These are phyloP conservation scores for Alectoria sarmentosa DNA, from an alignment of 495 filamentous ascomycete genomes.

Conservation along the genomic window DNA sequence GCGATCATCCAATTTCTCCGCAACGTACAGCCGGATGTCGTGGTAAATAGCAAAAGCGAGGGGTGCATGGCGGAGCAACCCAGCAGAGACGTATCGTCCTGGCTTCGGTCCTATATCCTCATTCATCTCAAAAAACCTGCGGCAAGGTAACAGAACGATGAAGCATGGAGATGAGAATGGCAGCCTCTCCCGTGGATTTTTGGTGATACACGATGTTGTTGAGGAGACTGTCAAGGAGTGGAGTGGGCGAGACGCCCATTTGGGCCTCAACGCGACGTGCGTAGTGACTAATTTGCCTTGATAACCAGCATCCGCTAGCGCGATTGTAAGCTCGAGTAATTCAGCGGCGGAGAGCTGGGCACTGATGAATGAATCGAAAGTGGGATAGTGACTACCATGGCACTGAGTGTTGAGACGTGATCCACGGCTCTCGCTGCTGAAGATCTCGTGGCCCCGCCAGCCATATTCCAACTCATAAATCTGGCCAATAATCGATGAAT, in stretches of 20 bases:
- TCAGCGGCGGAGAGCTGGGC: no score
- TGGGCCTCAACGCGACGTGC: neutral
- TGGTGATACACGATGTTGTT: neutral
- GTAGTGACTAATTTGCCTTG: neutral
- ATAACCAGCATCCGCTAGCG: no score
- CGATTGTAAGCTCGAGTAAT: no score
- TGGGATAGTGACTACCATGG: slow-evolving; percentile 24
- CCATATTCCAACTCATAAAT: slow-evolving; percentile 33
- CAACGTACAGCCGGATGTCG: neutral
- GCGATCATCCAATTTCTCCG: neutral
- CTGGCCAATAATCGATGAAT: slow-evolving; percentile 17
- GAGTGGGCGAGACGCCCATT: neutral
- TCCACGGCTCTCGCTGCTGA: slow-evolving; percentile 19
- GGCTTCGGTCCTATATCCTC: neutral
- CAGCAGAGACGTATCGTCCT: no score
- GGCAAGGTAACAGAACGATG: no score
- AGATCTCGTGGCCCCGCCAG: slow-evolving; percentile 23
- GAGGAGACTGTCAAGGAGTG: neutral
- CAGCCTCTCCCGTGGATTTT: neutral
- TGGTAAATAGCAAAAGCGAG: neutral
- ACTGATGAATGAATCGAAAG: no score
- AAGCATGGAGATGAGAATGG: no score
- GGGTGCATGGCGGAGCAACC: neutral
- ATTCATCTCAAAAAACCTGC: neutral
- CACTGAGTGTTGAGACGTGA: slow-evolving; percentile 26